Evolutionary conservation across 768 basidiomycete species (phyloP).

Genomic region (Russula virescens): DNA sequence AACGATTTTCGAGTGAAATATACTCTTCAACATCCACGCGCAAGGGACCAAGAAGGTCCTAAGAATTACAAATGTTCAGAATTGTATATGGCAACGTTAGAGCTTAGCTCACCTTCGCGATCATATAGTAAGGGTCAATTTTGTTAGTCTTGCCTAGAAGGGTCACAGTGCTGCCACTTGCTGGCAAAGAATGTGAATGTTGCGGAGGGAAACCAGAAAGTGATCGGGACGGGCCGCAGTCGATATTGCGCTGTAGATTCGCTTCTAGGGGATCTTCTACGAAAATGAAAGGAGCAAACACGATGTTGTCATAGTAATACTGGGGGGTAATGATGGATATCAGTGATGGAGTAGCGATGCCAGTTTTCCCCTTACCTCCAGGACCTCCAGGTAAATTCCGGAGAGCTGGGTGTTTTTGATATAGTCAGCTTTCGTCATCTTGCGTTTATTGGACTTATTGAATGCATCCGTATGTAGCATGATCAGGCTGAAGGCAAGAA

Average conservation of each 20-base stretch:
- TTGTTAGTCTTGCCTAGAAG: slow-evolving; percentile 55
- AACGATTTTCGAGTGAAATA: slow-evolving; percentile 60
- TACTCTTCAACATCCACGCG: slow-evolving; percentile 57
- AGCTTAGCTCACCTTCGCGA: slow-evolving; percentile 56
- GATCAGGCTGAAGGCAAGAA: slow-evolving; percentile 94
- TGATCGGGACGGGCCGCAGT: slow-evolving; percentile 35
- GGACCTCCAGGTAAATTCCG: slow-evolving; percentile 72
- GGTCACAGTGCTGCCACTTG: slow-evolving; percentile 32
- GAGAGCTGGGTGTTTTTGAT: slow-evolving; percentile 87
- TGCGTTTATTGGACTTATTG: slow-evolving; percentile 95
- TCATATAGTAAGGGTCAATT: slow-evolving; percentile 90
- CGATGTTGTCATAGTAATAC: slow-evolving; percentile 96
- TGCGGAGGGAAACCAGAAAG: slow-evolving; percentile 34
- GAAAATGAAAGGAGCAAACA: slow-evolving; percentile 94
- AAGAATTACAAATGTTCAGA: slow-evolving; percentile 9
- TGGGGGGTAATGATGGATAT: slow-evolving; percentile 29
- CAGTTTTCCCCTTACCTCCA: slow-evolving; percentile 58
- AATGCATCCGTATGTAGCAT: slow-evolving; percentile 99
- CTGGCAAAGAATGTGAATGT: slow-evolving; percentile 28
- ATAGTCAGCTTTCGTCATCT: slow-evolving; percentile 96
- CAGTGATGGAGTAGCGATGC: background rate
- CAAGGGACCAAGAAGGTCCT: slow-evolving; percentile 65
- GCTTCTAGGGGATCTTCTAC: slow-evolving; percentile 85
- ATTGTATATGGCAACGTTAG: background rate
- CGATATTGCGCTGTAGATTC: slow-evolving; percentile 48